Conservation (phyloP, 495 filamentous ascomycete species). For the Neurospora tetraspora region DNA sequence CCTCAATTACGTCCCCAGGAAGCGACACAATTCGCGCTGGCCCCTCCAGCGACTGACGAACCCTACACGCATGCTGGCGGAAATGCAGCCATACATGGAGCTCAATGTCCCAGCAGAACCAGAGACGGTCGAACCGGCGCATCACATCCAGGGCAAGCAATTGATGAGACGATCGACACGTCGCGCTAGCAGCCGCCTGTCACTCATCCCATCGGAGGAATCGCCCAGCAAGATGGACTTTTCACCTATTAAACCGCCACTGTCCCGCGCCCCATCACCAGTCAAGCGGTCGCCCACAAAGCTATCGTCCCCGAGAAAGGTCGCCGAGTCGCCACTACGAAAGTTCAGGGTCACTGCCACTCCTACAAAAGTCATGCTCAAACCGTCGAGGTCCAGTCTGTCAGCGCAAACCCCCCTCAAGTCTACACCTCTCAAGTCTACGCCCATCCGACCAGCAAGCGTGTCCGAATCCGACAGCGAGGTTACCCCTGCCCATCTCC, state of each 20-base stretch:
- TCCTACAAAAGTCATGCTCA: slow-evolving; percentile 18
- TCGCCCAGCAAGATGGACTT: slow-evolving; percentile 16
- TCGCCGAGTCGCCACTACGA: slow-evolving; percentile 17
- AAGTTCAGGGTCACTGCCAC: slow-evolving; percentile 17
- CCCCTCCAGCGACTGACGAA: slow-evolving; percentile 16
- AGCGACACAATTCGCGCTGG: slow-evolving; percentile 25
- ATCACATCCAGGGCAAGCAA: slow-evolving; percentile 12
- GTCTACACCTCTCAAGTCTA: slow-evolving; percentile 2
- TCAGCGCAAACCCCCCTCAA: slow-evolving; percentile 13
- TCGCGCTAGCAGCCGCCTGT: slow-evolving; percentile 20
- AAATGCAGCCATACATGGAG: slow-evolving; percentile 13
- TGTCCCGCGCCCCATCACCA: slow-evolving; percentile 4
- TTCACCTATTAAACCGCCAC: slow-evolving; percentile 9
- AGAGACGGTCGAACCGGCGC: slow-evolving; percentile 6
- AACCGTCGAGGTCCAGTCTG: slow-evolving; percentile 14
- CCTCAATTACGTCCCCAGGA: slow-evolving; percentile 19
- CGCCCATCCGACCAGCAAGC: background rate
- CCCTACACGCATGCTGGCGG: slow-evolving; percentile 11
- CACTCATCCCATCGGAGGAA: slow-evolving; percentile 13
- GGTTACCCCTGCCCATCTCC: background rate
- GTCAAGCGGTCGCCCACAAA: slow-evolving; percentile 11
- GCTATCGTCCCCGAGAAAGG: slow-evolving; percentile 12
- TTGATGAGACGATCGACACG: slow-evolving; percentile 15
- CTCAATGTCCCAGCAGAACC: slow-evolving; percentile 7
- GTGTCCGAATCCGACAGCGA: background rate